phyloP scores from a whole-genome alignment of 495 filamentous ascomycete genomes.

The Trichoderma virens region DNA sequence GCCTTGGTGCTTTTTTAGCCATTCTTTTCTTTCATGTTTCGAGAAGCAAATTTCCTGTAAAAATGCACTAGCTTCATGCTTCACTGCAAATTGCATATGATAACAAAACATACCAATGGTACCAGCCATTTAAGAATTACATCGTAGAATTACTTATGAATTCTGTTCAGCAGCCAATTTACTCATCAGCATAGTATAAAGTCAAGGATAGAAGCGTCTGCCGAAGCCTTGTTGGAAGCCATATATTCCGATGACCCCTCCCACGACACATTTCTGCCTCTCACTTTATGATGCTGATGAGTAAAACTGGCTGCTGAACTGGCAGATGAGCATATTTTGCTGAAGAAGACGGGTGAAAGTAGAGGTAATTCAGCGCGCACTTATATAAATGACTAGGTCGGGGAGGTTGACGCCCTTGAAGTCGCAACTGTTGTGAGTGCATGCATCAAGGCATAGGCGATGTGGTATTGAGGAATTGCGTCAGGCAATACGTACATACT shows the following conservation, averaged over 20 bases:
- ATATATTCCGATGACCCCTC: neutral
- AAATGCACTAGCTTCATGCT: too few species aligned
- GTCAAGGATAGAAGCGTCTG: neutral
- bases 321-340: neutral
- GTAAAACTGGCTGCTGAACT: neutral
- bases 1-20: too few species aligned
- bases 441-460: neutral
- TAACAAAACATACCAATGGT: too few species aligned
- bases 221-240: neutral
- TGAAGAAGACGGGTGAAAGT: neutral
- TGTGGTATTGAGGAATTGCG: neutral
- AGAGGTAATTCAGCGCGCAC: neutral
- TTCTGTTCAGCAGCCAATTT: neutral
- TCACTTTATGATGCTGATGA: neutral
- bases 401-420: neutral
- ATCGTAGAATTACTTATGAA: too few species aligned
- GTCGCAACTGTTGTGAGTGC: neutral
- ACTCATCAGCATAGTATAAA: neutral
- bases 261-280: neutral
- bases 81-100: too few species aligned
- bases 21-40: too few species aligned
- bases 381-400: neutral
- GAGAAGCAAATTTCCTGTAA: too few species aligned
- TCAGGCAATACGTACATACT: neutral
- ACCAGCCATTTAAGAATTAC: too few species aligned